Evolutionary conservation across 164 flowering plant species (phyloP).

Genomic region (Dillenia suffruticosa): DNA sequence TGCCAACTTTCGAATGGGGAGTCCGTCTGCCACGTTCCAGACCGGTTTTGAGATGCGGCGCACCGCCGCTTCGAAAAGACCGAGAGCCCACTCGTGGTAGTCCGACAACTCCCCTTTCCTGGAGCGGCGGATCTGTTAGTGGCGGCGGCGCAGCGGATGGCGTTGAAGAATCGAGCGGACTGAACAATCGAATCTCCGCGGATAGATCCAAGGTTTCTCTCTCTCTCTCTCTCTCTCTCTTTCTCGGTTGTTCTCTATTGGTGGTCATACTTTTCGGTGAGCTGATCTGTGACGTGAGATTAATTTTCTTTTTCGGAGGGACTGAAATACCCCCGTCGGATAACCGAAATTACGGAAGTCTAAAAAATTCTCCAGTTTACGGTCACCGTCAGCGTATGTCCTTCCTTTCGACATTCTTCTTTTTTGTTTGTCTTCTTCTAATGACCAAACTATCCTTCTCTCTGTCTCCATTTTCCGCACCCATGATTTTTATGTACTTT

Average conservation of each 20-base stretch:
- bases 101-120: constrained; percentile 62
- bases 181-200: constrained; percentile 5
- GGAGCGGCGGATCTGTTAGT: constrained; percentile 43
- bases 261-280: neutral
- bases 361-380: neutral
- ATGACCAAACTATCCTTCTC: constrained; percentile 3
- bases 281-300: neutral
- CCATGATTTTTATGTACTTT: too few relatives aligned
- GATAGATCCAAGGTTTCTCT: constrained; percentile 52
- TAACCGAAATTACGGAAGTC: neutral
- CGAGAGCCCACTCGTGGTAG: constrained; percentile 30
- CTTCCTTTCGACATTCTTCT: neutral
- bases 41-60: constrained; percentile 15
- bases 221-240: constrained; percentile 3
- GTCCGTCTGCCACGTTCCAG: constrained; percentile 40
- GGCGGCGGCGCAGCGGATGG: constrained; percentile 11
- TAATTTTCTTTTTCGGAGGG: neutral
- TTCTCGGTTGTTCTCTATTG: neutral
- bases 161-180: constrained; percentile 36
- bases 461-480: too few relatives aligned
- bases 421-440: neutral
- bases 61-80: constrained; percentile 12
- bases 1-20: constrained; percentile 31
- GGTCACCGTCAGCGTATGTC: neutral
- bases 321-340: constrained; percentile 8